A percentile compares a stretch with the other conserved stretches of the same genome.
Conservation (phyloP, 495 filamentous ascomycete species). For the Penicillium mononematosum region DNA sequence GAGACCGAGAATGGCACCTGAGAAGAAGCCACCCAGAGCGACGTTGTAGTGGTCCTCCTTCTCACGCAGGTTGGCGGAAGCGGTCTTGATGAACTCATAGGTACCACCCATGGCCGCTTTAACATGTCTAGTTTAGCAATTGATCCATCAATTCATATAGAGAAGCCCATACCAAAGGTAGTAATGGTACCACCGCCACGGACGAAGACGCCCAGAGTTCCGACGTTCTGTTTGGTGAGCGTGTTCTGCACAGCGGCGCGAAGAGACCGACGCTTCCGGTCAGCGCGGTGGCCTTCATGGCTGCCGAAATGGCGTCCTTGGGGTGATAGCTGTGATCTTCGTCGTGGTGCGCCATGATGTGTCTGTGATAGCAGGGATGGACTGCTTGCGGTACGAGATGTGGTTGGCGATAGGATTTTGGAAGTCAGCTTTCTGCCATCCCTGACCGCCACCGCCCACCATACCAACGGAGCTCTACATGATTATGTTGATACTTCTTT, state of each 20-base stretch:
- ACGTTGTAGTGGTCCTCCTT: constrained; percentile 70
- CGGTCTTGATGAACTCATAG: constrained; percentile 72
- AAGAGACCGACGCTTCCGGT: constrained; percentile 67
- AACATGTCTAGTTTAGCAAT: constrained; percentile 20
- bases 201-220: constrained; percentile 72
- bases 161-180: constrained; percentile 56
- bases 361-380: constrained; percentile 26
- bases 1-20: constrained; percentile 66
- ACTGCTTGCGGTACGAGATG: constrained; percentile 29
- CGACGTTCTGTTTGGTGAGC: constrained; percentile 73
- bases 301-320: constrained; percentile 70
- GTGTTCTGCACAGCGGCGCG: constrained; percentile 79
- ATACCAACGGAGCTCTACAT: constrained; percentile 13
- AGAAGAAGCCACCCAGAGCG: constrained; percentile 70
- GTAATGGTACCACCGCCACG: constrained; percentile 65
- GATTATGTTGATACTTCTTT: not conserved
- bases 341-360: constrained; percentile 48
- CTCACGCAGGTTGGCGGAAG: constrained; percentile 74
- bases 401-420: constrained; percentile 32
- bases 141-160: not conserved
- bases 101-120: constrained; percentile 76
- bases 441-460: constrained; percentile 10
- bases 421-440: constrained; percentile 34
- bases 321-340: constrained; percentile 65
- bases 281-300: constrained; percentile 62